These are phyloP conservation scores for Corymbia citriodora DNA, from an alignment of 441 rosid species.

Conservation along the genomic window DNA sequence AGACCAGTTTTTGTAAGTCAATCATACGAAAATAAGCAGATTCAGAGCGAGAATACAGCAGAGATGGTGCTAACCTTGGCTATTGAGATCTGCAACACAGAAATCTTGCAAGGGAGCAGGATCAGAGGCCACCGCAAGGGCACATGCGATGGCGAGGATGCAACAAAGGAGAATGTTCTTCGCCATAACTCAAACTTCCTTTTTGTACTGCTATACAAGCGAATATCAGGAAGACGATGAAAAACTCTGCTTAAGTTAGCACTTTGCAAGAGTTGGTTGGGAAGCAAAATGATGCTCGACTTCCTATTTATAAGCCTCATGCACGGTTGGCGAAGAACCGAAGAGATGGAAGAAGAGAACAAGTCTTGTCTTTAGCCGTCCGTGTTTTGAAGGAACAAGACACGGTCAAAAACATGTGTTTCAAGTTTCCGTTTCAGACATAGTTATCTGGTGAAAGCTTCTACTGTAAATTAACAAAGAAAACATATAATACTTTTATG, in stretches of 20 bases:
- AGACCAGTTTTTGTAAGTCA: not conserved
- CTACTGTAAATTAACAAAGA: not conserved
- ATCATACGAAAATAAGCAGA: not conserved
- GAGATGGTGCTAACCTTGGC: not conserved
- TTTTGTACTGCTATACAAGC: not conserved
- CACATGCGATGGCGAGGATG: not conserved
- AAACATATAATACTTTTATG: not conserved
- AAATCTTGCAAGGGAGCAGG: not conserved
- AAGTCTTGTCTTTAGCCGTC: not conserved
- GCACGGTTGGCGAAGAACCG: not conserved
- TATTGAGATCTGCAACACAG: not conserved
- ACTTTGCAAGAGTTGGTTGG: not conserved
- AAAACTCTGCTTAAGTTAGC: not conserved
- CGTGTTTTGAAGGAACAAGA: not conserved
- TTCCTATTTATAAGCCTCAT: not conserved
- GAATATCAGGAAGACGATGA: not conserved
- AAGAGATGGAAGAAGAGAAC: not conserved
- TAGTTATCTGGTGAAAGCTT: not conserved
- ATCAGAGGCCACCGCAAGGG: not conserved
- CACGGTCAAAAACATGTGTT: not conserved
- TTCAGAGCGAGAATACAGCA: not conserved
- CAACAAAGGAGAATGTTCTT: not conserved
- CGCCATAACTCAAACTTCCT: not conserved
- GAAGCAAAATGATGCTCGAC: not conserved
- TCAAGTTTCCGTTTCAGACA: not conserved